Evolutionary conservation across 23 red algal species (phyloP).

Genomic region (Chondrus crispus): DNA sequence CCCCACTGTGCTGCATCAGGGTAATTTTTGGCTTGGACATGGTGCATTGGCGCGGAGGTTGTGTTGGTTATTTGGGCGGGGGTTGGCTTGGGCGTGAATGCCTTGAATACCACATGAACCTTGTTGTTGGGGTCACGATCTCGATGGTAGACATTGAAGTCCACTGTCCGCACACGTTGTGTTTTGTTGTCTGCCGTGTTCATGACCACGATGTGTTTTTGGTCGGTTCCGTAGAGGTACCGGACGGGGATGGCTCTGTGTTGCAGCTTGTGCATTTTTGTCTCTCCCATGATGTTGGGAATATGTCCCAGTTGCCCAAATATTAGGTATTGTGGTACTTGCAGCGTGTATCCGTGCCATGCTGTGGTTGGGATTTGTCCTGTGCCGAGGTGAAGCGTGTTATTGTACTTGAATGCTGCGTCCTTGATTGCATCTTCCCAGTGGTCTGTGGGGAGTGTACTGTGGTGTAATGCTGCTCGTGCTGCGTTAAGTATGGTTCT

Average conservation of each 20-base stretch:
- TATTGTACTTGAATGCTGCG: background rate
- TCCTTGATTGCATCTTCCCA: background rate
- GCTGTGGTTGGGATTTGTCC: background rate
- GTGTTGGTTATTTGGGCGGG: background rate
- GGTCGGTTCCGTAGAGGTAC: background rate
- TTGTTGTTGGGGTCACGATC: background rate
- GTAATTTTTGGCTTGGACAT: background rate
- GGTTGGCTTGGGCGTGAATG: background rate
- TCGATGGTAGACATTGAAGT: conserved; percentile 22
- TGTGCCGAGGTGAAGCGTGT: background rate
- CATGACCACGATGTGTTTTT: background rate
- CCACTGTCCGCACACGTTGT: background rate
- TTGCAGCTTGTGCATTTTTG: background rate
- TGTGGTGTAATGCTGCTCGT: background rate
- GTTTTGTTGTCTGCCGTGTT: background rate
- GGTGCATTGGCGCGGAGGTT: background rate
- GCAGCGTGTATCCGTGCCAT: background rate
- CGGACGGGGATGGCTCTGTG: background rate
- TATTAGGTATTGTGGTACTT: background rate
- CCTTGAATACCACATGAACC: background rate
- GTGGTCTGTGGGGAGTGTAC: background rate
- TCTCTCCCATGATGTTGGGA: background rate
- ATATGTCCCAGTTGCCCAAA: background rate
- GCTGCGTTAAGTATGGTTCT: background rate
- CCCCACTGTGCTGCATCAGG: background rate